These are phyloP conservation scores for Komagataella pastoris DNA, from an alignment of 805 yeast genomes.

Conservation along the genomic window DNA sequence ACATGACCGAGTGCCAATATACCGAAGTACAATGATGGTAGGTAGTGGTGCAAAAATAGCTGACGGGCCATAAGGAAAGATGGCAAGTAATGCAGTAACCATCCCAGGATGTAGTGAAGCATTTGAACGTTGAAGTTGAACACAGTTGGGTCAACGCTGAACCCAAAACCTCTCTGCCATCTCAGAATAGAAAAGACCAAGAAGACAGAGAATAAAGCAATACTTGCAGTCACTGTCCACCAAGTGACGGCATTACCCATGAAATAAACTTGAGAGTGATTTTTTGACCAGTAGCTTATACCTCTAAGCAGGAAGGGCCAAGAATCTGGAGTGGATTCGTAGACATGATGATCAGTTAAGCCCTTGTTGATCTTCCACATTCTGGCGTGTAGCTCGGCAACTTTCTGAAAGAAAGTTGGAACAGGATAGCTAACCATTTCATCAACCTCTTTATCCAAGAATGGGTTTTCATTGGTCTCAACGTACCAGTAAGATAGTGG, in stretches of 20 bases:
- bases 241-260: constrained; percentile 71
- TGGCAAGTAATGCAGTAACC: constrained; percentile 45
- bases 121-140: constrained; percentile 54
- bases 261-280: constrained; percentile 46
- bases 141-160: constrained; percentile 37
- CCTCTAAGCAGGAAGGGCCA: constrained; percentile 76
- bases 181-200: constrained; percentile 31
- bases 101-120: constrained; percentile 52
- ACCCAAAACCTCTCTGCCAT: constrained; percentile 45
- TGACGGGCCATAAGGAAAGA: constrained; percentile 27
- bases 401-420: constrained; percentile 42
- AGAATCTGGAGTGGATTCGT: constrained; percentile 56
- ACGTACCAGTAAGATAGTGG: constrained; percentile 58
- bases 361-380: constrained; percentile 75
- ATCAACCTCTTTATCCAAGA: constrained; percentile 23
- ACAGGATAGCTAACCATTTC: constrained; percentile 38
- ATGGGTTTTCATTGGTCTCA: constrained; percentile 50
- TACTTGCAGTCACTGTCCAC: constrained; percentile 55
- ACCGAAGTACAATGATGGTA: constrained; percentile 36
- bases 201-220: constrained; percentile 36
- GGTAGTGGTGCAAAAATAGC: constrained; percentile 30
- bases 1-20: constrained; percentile 29
- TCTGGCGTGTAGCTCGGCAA: constrained; percentile 49
- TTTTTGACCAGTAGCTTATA: constrained; percentile 65
- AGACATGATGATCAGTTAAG: constrained; percentile 54